Evolutionary conservation across 2,329 filamentous ascomycete genomes (phyloP).

Genomic region (Fusarium multiceps): DNA sequence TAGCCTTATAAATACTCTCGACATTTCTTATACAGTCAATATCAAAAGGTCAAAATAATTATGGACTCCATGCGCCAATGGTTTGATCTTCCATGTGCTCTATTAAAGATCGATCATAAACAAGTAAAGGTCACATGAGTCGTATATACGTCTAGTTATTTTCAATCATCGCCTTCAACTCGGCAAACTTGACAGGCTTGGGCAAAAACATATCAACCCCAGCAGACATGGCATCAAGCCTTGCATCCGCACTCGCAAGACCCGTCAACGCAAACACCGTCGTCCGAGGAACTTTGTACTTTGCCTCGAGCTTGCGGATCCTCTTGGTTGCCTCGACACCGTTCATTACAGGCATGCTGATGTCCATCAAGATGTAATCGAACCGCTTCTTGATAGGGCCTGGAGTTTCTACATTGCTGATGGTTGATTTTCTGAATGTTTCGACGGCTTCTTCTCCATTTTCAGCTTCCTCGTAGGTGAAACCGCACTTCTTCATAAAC

Average conservation of each 20-base stretch:
- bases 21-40: rapidly evolving
- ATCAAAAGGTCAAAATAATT: not conserved
- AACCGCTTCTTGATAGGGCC: constrained; percentile 39
- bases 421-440: constrained; percentile 51
- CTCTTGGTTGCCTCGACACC: constrained; percentile 60
- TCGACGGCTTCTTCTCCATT: constrained; percentile 62
- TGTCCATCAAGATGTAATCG: constrained; percentile 58
- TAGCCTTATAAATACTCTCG: not conserved
- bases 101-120: constrained; percentile 14
- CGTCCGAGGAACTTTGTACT: constrained; percentile 53
- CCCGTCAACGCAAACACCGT: constrained; percentile 65
- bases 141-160: constrained; percentile 25
- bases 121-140: constrained; percentile 14
- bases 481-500: constrained; percentile 57
- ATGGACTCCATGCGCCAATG: not conserved
- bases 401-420: not conserved
- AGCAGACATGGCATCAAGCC: constrained; percentile 60
- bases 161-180: constrained; percentile 52
- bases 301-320: constrained; percentile 61
- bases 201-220: constrained; percentile 64
- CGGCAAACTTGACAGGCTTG: constrained; percentile 60
- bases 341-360: constrained; percentile 68
- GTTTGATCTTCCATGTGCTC: not conserved
- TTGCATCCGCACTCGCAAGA: constrained; percentile 60
- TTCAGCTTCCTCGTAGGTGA: constrained; percentile 55